These are phyloP conservation scores for Taphrina pruni DNA, from an alignment of 1,139 yeast species.

Conservation along the genomic window DNA sequence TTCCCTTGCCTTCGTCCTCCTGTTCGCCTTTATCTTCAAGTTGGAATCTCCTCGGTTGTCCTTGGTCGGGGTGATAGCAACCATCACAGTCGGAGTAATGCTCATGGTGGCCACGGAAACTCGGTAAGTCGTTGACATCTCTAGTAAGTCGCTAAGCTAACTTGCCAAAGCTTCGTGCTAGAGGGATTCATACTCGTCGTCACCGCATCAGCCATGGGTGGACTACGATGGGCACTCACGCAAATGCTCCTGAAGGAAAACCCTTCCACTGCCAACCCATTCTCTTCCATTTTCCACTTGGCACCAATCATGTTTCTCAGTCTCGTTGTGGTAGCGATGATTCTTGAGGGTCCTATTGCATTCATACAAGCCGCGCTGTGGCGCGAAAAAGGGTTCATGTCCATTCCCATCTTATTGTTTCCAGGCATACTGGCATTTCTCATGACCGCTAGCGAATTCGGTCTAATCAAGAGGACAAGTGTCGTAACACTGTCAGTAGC, in stretches of 20 bases:
- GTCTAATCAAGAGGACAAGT: slow-evolving; percentile 78
- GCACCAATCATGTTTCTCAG: slow-evolving; percentile 81
- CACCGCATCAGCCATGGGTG: slow-evolving; percentile 79
- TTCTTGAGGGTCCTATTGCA: slow-evolving; percentile 67
- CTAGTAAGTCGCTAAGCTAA: background rate
- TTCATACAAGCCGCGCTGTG: slow-evolving; percentile 66
- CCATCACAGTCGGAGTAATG: slow-evolving; percentile 82
- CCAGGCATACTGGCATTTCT: slow-evolving; percentile 89
- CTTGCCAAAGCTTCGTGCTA: slow-evolving; percentile 22
- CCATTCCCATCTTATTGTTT: slow-evolving; percentile 65
- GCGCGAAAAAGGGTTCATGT: slow-evolving; percentile 59
- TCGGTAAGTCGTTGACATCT: slow-evolving; percentile 49
- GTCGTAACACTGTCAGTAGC: slow-evolving; percentile 87
- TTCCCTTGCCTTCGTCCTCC: slow-evolving; percentile 79
- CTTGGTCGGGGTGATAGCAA: slow-evolving; percentile 67
- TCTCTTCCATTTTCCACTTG: slow-evolving; percentile 78
- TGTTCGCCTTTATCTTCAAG: slow-evolving; percentile 81
- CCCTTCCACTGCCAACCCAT: slow-evolving; percentile 70
- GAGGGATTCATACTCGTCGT: slow-evolving; percentile 66
- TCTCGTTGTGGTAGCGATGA: slow-evolving; percentile 64
- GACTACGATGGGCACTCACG: slow-evolving; percentile 93
- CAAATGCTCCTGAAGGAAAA: slow-evolving; percentile 74
- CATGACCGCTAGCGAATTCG: slow-evolving; percentile 89
- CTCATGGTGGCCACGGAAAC: slow-evolving; percentile 77
- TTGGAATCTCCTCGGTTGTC: slow-evolving; percentile 74